phyloP scores from a whole-genome alignment of 345 rosid species.

The Salix koriyanagi region DNA sequence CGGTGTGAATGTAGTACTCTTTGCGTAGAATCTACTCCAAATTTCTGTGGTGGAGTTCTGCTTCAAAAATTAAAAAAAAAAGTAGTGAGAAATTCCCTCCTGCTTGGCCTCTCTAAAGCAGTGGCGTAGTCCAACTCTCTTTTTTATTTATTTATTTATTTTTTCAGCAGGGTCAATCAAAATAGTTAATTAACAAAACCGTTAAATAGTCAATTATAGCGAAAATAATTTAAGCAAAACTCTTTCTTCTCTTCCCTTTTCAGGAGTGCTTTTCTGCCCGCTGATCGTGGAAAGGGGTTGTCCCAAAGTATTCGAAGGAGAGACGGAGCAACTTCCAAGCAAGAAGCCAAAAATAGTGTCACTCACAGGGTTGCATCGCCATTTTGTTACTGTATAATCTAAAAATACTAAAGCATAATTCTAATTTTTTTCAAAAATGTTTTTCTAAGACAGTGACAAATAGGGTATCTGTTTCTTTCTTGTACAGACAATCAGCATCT shows the following conservation, averaged over 20 bases:
- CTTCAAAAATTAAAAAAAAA: background rate
- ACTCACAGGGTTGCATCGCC: background rate
- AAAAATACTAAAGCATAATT: too few species aligned
- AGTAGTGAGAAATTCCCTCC: background rate
- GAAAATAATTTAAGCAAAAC: too few species aligned
- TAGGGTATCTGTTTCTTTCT: too few species aligned
- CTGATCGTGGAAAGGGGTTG: background rate
- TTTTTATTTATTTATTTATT: too few species aligned
- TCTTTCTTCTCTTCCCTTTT: too few species aligned
- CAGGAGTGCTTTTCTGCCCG: background rate
- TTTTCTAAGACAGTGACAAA: too few species aligned
- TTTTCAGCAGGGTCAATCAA: too few species aligned
- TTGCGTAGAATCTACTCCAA: background rate
- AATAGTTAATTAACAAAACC: too few species aligned
- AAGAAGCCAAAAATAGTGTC: background rate
- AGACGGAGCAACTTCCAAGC: background rate
- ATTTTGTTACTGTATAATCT: background rate
- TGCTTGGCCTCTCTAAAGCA: too few species aligned
- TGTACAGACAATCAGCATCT: background rate
- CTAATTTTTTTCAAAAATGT: too few species aligned
- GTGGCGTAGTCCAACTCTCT: too few species aligned
- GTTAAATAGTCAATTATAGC: too few species aligned
- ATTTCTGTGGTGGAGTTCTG: background rate
- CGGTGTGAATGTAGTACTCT: background rate
- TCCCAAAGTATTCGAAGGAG: background rate